Evolutionary conservation across 2,329 filamentous ascomycete species (phyloP).

Genomic region (Fusarium annulatum): DNA sequence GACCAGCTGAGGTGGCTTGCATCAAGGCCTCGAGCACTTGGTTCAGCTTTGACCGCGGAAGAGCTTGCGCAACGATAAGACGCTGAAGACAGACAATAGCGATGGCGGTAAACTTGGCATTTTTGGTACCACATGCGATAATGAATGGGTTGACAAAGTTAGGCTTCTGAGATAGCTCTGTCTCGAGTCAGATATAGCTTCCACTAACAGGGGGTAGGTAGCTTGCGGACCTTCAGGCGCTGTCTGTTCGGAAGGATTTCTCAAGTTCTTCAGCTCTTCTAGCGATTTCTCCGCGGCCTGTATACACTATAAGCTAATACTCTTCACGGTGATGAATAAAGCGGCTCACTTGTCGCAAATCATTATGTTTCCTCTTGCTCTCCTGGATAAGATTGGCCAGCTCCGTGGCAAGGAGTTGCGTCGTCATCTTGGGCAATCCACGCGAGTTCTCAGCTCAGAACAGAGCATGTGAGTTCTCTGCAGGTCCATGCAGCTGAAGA

Average conservation of each 20-base stretch:
- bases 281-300: conserved; percentile 94
- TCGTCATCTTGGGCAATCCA: conserved; percentile 75
- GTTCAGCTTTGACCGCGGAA: conserved; percentile 82
- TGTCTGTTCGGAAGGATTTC: conserved; percentile 51
- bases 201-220: conserved; percentile 12
- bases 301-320: not conserved
- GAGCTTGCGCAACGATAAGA: conserved; percentile 82
- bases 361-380: conserved; percentile 93
- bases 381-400: conserved; percentile 92
- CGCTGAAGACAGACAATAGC: conserved; percentile 90
- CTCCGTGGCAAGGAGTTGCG: conserved; percentile 88
- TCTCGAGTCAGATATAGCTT: conserved; percentile 36
- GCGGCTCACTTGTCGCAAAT: conserved; percentile 79
- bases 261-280: conserved; percentile 78
- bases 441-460: conserved; percentile 39
- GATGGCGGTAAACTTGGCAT: conserved; percentile 88
- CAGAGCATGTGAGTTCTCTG: conserved; percentile 37
- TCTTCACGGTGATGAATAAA: not conserved
- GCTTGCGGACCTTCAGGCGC: conserved; percentile 51
- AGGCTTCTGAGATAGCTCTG: conserved; percentile 84
- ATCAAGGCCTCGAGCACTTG: conserved; percentile 90
- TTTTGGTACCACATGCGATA: conserved; percentile 89
- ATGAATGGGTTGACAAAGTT: conserved; percentile 95
- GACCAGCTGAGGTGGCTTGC: conserved; percentile 80
- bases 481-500: conserved; percentile 44